Conservation (phyloP, 208 protist genomes). For the Trypanosomatidae sp. region DNA sequence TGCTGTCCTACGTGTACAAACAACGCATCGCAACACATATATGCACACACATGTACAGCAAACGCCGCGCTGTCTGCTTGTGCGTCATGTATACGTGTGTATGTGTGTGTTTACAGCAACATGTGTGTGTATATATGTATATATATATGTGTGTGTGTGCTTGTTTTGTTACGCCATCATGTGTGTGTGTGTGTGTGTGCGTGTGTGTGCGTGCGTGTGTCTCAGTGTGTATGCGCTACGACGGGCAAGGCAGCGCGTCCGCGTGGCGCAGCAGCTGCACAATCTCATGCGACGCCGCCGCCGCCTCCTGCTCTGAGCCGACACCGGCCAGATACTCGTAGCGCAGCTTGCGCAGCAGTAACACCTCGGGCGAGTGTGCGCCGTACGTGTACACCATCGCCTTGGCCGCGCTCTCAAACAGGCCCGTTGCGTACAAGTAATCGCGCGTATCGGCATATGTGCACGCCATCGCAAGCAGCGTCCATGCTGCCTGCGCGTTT, state of each 20-base stretch:
- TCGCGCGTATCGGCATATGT: constrained; percentile 82
- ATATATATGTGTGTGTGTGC: constrained; percentile 4
- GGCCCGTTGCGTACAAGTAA: constrained; percentile 78
- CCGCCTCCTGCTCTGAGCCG: constrained; percentile 74
- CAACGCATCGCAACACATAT: too few relatives aligned
- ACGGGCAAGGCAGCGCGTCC: constrained; percentile 22
- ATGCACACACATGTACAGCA: too few relatives aligned
- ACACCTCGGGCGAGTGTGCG: constrained; percentile 31
- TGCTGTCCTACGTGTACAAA: too few relatives aligned
- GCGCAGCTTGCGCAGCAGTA: constrained; percentile 37
- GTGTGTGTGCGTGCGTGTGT: neutral
- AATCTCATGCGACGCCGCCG: constrained; percentile 59
- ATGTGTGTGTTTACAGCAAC: neutral
- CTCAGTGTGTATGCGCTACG: neutral
- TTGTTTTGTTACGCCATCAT: neutral
- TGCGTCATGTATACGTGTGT: constrained; percentile 2
- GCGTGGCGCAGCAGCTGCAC: constrained; percentile 48
- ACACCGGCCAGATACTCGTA: constrained; percentile 80
- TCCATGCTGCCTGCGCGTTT: constrained; percentile 46
- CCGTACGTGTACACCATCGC: constrained; percentile 44
- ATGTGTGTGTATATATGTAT: constrained; percentile 2
- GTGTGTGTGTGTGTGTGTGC: neutral
- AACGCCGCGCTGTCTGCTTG: constrained; percentile 3
- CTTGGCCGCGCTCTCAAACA: constrained; percentile 70
- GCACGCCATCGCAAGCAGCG: constrained; percentile 56